A percentile compares a stretch with the other conserved stretches of the same genome.
phyloP scores from a whole-genome alignment of 148 eudicot genomes.

The Agrostemma githago region DNA sequence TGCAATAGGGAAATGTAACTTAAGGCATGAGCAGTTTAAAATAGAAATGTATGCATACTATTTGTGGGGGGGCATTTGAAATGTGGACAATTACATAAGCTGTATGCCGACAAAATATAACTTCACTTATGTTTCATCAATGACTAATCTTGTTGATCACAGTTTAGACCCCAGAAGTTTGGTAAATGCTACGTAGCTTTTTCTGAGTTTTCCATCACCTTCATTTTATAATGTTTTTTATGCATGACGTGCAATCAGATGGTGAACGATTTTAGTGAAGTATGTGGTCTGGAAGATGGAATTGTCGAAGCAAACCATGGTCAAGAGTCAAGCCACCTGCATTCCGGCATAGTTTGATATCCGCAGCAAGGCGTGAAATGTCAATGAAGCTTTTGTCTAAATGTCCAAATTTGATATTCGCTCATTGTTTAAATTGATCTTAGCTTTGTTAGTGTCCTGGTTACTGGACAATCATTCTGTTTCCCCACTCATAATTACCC shows the following conservation, averaged over 20 bases:
- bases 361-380: background rate
- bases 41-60: too few relatives aligned
- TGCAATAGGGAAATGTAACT: too few relatives aligned
- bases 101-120: too few relatives aligned
- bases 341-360: background rate
- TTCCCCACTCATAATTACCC: background rate
- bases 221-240: background rate
- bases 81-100: too few relatives aligned
- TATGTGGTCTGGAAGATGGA: background rate
- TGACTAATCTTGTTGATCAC: too few relatives aligned
- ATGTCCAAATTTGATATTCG: background rate
- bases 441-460: conserved; percentile 7
- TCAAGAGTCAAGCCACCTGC: background rate
- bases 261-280: background rate
- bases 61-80: too few relatives aligned
- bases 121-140: too few relatives aligned
- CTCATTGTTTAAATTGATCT: conserved; percentile 1
- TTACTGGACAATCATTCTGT: background rate
- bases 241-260: background rate
- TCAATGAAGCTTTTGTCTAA: conserved; percentile 6
- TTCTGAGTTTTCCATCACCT: background rate
- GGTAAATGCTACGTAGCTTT: background rate
- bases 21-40: too few relatives aligned
- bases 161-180: too few relatives aligned
- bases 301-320: background rate